phyloP scores from a whole-genome alignment of 305 asterid species.

The Fraxinus velutina region DNA sequence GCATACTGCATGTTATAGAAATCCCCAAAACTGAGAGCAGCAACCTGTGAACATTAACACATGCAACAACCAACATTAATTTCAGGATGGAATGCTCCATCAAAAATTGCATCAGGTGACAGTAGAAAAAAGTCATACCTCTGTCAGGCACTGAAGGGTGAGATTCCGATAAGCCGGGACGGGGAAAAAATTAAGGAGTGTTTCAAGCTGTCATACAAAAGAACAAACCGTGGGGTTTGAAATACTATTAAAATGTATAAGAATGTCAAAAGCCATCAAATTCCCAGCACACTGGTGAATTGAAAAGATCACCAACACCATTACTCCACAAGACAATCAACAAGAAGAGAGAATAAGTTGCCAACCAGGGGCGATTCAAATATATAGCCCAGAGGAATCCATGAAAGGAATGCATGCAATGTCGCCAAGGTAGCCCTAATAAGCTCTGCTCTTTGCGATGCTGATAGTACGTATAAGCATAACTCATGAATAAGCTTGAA shows the following conservation, averaged over 20 bases:
- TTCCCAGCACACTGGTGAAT: background rate
- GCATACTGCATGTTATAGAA: conserved; percentile 72
- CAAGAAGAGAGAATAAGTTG: conserved; percentile 27
- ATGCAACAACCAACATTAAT: background rate
- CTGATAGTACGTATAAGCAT: conserved; percentile 84
- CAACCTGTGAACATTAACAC: conserved; percentile 58
- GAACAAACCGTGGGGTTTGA: conserved; percentile 15
- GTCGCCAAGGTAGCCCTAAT: conserved; percentile 94
- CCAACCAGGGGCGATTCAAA: conserved; percentile 95
- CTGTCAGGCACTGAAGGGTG: conserved; percentile 85
- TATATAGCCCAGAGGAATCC: conserved; percentile 98
- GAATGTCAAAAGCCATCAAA: conserved; percentile 5
- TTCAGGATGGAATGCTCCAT: background rate
- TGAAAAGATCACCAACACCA: conserved; percentile 3
- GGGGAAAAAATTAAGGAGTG: conserved; percentile 67
- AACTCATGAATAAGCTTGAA: conserved; percentile 95
- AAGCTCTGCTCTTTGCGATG: conserved; percentile 94
- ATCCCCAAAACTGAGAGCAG: conserved; percentile 89
- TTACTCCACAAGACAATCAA: conserved; percentile 21
- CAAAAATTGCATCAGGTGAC: background rate
- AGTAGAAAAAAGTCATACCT: conserved; percentile 41
- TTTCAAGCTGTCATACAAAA: conserved; percentile 71
- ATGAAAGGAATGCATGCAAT: conserved; percentile 94
- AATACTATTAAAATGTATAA: conserved; percentile 6
- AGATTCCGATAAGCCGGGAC: conserved; percentile 85